Conservation (phyloP, 345 rosid genomes). For the Gossypium mustelinum region DNA sequence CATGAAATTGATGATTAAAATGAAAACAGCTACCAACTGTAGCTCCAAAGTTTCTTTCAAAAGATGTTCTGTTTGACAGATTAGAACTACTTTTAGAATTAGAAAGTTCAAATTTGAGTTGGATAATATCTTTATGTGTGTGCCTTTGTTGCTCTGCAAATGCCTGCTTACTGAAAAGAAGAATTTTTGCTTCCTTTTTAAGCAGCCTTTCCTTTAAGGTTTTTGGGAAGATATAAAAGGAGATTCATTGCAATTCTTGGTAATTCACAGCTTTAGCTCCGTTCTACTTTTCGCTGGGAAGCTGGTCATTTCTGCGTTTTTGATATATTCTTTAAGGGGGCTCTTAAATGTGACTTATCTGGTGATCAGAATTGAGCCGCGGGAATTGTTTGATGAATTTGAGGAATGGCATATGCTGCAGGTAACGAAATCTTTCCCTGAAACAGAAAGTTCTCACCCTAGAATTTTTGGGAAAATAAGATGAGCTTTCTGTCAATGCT, state of each 20-base stretch:
- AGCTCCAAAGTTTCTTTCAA: not conserved
- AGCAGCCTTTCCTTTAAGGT: slow-evolving; percentile 19
- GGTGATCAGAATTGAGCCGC: slow-evolving; percentile 69
- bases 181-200: slow-evolving; percentile 24
- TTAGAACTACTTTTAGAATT: not conserved
- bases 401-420: slow-evolving; percentile 99
- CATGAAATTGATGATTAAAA: not conserved
- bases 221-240: slow-evolving; percentile 24
- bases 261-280: slow-evolving; percentile 1
- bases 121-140: not conserved
- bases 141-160: slow-evolving; percentile 14
- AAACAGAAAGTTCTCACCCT: slow-evolving; percentile 8
- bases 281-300: slow-evolving; percentile 20
- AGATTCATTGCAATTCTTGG: slow-evolving; percentile 12
- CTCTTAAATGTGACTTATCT: slow-evolving; percentile 24
- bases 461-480: slow-evolving; percentile 3
- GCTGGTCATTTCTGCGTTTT: slow-evolving; percentile 10
- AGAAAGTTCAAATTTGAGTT: slow-evolving; percentile 3
- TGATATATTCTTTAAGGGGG: slow-evolving; percentile 5
- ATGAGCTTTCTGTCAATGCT: not conserved
- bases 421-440: slow-evolving; percentile 45
- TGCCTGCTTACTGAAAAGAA: slow-evolving; percentile 20
- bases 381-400: slow-evolving; percentile 91
- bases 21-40: not conserved
- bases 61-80: not conserved